A percentile compares a stretch with the other conserved stretches of the same genome.
These are phyloP conservation scores for Coemansia sp. DNA, from an alignment of 192 early-diverging fungal genomes.

Conservation along the genomic window DNA sequence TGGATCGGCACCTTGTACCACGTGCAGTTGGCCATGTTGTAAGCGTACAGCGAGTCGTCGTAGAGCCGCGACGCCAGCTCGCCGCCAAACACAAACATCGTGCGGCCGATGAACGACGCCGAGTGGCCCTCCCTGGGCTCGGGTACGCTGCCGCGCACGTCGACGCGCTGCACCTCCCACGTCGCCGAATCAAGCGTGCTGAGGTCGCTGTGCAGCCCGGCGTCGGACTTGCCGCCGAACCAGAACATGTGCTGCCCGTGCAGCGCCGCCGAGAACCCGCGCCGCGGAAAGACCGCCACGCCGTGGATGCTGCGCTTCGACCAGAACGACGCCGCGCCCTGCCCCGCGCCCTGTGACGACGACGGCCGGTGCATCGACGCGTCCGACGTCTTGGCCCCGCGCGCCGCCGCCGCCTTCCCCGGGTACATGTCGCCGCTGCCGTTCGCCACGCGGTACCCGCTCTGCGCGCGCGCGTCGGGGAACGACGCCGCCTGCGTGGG, in stretches of 20 bases:
- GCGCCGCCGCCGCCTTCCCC: not conserved
- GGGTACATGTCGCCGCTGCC: conserved; percentile 8
- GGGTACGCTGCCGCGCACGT: conserved; percentile 36
- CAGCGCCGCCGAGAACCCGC: conserved; percentile 52
- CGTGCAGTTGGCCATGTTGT: conserved; percentile 55
- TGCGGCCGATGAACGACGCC: conserved; percentile 55
- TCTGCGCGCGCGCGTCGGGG: conserved; percentile 23
- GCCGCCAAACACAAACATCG: conserved; percentile 62
- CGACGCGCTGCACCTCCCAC: conserved; percentile 37
- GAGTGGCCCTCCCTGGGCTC: conserved; percentile 51
- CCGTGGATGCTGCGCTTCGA: conserved; percentile 33
- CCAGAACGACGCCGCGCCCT: conserved; percentile 49
- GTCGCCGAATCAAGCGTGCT: conserved; percentile 41
- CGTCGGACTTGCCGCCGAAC: conserved; percentile 54
- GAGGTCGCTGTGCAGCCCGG: conserved; percentile 44
- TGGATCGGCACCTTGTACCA: conserved; percentile 59
- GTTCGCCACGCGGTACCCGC: conserved; percentile 2
- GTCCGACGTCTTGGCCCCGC: not conserved
- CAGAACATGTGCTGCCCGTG: conserved; percentile 41
- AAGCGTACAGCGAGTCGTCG: conserved; percentile 55
- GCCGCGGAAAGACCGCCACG: conserved; percentile 46
- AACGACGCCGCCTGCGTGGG: conserved; percentile 26
- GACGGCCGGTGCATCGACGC: conserved; percentile 1
- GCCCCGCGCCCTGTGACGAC: not conserved
- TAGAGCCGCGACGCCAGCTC: conserved; percentile 33